Conservation (phyloP, 2,329 filamentous ascomycete genomes). For the Hymenoscyphus fraxineus region DNA sequence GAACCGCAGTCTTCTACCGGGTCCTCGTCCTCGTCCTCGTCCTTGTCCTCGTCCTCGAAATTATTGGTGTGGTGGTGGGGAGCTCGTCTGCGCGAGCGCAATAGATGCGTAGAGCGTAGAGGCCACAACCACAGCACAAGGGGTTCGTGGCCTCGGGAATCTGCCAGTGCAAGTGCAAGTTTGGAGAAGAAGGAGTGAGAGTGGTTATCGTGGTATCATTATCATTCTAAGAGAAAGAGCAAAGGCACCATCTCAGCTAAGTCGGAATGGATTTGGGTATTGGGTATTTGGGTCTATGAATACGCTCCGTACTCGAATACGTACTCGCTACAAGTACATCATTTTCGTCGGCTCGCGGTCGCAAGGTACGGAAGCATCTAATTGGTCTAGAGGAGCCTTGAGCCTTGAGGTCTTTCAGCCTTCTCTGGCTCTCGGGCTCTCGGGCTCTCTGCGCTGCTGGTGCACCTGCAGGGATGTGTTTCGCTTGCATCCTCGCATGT, state of each 20-base stretch:
- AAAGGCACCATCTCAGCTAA: not conserved
- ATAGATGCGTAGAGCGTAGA: not conserved
- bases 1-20: constrained; percentile 12
- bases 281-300: not conserved
- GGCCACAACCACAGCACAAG: not conserved
- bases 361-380: too few species aligned
- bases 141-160: not conserved
- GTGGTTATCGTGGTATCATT: constrained; percentile 35
- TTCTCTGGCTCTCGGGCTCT: too few species aligned
- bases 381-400: too few species aligned
- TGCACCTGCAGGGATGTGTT: too few species aligned
- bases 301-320: not conserved
- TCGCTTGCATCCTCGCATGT: too few species aligned
- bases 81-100: not conserved
- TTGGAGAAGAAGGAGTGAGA: constrained; percentile 14
- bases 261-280: not conserved
- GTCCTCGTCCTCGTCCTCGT: too few species aligned
- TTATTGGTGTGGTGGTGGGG: not conserved
- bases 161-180: not conserved
- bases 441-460: too few species aligned
- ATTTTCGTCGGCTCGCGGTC: too few species aligned
- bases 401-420: too few species aligned
- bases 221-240: constrained; percentile 25
- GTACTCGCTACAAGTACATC: too few species aligned
- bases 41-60: not conserved